Conservation (phyloP, 2,329 filamentous ascomycete genomes). For the Paraconiothyrium sp. region DNA sequence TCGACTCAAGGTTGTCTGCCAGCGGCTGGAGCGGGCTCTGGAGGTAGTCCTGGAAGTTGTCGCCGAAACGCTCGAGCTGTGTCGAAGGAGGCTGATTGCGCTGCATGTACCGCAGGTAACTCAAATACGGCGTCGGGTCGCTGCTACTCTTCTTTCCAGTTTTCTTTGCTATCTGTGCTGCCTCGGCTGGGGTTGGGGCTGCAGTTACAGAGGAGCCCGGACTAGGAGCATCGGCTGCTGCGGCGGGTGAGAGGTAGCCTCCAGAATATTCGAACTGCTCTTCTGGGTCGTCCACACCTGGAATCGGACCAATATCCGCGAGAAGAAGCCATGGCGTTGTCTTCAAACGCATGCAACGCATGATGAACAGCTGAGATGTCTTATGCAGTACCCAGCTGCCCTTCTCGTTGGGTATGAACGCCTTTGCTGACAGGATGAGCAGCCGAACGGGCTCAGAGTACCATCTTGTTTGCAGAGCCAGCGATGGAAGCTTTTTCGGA, state of each 20-base stretch:
- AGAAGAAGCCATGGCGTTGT: slow-evolving; percentile 69
- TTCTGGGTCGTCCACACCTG: slow-evolving; percentile 56
- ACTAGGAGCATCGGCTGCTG: slow-evolving; percentile 51
- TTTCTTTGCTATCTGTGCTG: slow-evolving; percentile 56
- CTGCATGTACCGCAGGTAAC: slow-evolving; percentile 86
- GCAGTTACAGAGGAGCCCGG: slow-evolving; percentile 32
- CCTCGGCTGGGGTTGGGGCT: slow-evolving; percentile 74
- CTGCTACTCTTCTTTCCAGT: slow-evolving; percentile 58
- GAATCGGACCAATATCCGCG: slow-evolving; percentile 65
- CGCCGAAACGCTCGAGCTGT: slow-evolving; percentile 71
- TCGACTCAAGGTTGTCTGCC: slow-evolving; percentile 94
- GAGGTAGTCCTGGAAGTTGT: slow-evolving; percentile 89
- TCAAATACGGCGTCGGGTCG: slow-evolving; percentile 72
- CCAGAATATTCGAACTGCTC: slow-evolving; percentile 48
- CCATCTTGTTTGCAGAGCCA: slow-evolving; percentile 68
- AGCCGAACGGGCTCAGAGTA: slow-evolving; percentile 70
- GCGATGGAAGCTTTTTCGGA: slow-evolving; percentile 66
- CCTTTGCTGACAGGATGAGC: slow-evolving; percentile 61
- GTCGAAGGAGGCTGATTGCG: slow-evolving; percentile 76
- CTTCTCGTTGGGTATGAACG: slow-evolving; percentile 67
- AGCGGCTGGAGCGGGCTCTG: slow-evolving; percentile 94
- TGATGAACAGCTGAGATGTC: slow-evolving; percentile 65
- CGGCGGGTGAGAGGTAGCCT: slow-evolving; percentile 53
- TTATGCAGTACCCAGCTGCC: slow-evolving; percentile 68
- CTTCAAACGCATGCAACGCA: slow-evolving; percentile 65